phyloP scores from a whole-genome alignment of 306 rosid genomes.

The Nissolia schottii region DNA sequence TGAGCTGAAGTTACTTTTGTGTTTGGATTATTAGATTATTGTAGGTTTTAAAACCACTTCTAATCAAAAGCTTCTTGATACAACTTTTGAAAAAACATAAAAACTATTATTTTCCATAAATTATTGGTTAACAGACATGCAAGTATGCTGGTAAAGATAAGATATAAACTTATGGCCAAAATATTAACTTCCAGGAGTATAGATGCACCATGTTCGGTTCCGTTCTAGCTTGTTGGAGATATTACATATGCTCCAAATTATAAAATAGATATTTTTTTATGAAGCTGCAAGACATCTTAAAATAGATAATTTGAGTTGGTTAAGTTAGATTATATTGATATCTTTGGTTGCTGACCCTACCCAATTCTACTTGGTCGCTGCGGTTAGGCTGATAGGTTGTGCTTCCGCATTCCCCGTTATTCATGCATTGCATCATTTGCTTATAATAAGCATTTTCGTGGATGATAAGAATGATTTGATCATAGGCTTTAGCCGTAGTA shows the following conservation, averaged over 20 bases:
- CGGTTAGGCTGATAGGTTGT: not conserved
- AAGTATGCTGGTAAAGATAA: too few relatives aligned
- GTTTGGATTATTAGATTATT: too few relatives aligned
- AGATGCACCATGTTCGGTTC: not conserved
- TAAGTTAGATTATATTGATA: not conserved
- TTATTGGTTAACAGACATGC: too few relatives aligned
- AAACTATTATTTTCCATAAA: too few relatives aligned
- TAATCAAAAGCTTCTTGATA: too few relatives aligned
- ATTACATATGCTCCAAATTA: not conserved
- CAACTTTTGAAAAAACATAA: too few relatives aligned
- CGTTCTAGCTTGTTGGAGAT: not conserved
- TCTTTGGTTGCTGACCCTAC: not conserved
- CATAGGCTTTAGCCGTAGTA: not conserved
- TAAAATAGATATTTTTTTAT: not conserved
- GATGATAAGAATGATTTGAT: not conserved
- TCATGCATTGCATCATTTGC: not conserved
- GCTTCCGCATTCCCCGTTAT: not conserved
- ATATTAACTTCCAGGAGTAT: not conserved
- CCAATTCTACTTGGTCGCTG: not conserved
- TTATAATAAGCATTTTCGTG: not conserved
- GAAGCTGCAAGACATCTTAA: not conserved
- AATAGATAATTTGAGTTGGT: not conserved
- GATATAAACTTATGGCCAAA: not conserved
- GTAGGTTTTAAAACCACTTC: too few relatives aligned
- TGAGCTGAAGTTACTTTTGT: not conserved